These are phyloP conservation scores for Acephala macrosclerotiorum DNA, from an alignment of 2,329 filamentous ascomycete species.

Conservation along the genomic window DNA sequence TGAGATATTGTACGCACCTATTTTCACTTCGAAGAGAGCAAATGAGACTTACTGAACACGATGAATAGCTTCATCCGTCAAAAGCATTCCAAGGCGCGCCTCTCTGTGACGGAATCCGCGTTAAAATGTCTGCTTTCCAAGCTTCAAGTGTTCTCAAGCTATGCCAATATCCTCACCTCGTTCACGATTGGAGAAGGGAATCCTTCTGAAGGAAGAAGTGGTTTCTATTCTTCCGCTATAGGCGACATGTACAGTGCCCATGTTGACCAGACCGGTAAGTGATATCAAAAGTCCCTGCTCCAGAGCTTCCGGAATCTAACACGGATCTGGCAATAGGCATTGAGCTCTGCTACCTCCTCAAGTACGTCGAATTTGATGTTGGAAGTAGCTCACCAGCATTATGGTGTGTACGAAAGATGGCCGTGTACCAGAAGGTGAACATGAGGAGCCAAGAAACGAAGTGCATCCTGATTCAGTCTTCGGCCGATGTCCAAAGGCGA, in stretches of 20 bases:
- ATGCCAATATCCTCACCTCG: background rate
- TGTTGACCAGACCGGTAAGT: background rate
- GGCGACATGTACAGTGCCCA: background rate
- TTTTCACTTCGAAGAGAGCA: background rate
- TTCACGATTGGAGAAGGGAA: background rate
- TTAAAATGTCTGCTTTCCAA: background rate
- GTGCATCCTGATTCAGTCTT: background rate
- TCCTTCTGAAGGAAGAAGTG: background rate
- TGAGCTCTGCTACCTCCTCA: background rate
- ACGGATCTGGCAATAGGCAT: background rate
- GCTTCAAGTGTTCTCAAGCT: background rate
- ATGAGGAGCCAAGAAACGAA: slow-evolving; percentile 1
- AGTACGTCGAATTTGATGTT: background rate
- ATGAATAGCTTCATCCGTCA: background rate
- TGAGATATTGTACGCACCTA: background rate
- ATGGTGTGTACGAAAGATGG: background rate
- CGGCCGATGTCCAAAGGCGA: background rate
- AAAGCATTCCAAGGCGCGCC: background rate
- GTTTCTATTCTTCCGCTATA: background rate
- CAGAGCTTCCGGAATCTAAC: background rate
- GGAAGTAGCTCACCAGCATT: background rate
- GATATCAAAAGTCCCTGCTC: background rate
- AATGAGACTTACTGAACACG: background rate
- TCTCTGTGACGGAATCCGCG: background rate
- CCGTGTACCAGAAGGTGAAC: background rate